phyloP scores from a whole-genome alignment of 78 protist genomes.

The Polysphondylium violaceum region DNA sequence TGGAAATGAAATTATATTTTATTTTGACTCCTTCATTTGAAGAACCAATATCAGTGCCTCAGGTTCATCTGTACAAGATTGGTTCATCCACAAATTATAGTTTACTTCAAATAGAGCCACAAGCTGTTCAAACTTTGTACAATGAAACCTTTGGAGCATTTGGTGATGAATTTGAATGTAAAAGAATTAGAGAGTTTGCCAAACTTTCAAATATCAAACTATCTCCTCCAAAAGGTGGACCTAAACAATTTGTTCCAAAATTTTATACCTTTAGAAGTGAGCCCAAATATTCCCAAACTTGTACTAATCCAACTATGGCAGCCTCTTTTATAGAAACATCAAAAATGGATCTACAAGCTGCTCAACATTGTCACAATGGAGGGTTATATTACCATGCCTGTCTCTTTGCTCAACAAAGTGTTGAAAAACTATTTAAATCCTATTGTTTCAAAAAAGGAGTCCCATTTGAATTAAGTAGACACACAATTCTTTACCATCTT shows the following conservation, averaged over 20 bases:
- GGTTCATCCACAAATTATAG: neutral
- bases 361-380: neutral
- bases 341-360: neutral
- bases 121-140: neutral
- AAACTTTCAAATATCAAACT: too few relatives aligned
- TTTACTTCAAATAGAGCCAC: neutral
- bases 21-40: neutral
- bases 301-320: too few relatives aligned
- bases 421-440: conserved; percentile 7
- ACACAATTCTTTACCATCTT: neutral
- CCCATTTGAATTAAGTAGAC: neutral
- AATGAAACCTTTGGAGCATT: neutral
- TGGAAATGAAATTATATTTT: neutral
- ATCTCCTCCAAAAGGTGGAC: too few relatives aligned
- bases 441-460: conserved; percentile 14
- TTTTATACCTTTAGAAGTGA: neutral
- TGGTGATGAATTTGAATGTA: neutral
- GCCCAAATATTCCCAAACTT: neutral
- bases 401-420: conserved; percentile 9
- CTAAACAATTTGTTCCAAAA: neutral
- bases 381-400: neutral
- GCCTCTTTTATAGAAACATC: neutral
- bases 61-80: neutral
- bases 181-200: neutral
- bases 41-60: neutral